phyloP scores from a whole-genome alignment of 768 basidiomycete species.

The Lactarius evosmus region DNA sequence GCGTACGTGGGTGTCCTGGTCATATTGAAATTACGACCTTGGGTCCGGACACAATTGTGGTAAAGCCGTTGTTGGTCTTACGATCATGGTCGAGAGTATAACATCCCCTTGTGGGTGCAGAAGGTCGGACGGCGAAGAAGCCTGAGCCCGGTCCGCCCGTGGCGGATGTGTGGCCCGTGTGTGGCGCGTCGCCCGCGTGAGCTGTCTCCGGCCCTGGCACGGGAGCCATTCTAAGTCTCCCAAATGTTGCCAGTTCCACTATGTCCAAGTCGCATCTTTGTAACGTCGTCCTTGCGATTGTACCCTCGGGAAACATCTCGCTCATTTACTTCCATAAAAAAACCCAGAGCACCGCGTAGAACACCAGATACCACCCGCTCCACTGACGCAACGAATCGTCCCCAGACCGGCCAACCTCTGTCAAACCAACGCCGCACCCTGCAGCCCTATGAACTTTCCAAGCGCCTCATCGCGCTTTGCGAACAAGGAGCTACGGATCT shows the following conservation, averaged over 20 bases:
- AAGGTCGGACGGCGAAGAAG: no score
- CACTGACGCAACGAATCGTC: background rate
- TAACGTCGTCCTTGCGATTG: constrained; percentile 5
- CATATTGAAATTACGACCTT: constrained; percentile 38
- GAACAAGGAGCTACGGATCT: constrained; percentile 53
- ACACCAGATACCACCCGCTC: background rate
- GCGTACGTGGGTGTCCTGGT: constrained; percentile 15
- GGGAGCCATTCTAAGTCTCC: no score
- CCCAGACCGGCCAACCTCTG: background rate
- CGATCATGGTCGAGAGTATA: background rate
- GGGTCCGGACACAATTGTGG: no score
- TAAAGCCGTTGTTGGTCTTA: background rate
- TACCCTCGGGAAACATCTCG: background rate
- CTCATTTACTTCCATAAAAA: background rate
- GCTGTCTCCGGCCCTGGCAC: no score
- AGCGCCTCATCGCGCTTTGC: constrained; percentile 56
- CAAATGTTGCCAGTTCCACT: background rate
- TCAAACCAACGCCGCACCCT: constrained; percentile 31
- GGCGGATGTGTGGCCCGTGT: no score
- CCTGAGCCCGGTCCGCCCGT: no score
- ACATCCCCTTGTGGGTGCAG: background rate
- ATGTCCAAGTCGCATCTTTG: background rate
- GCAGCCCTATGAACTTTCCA: constrained; percentile 59
- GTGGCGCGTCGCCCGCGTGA: background rate
- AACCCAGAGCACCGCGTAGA: background rate